Base-by-base conservation (phyloP, 164 flowering plant genomes). In the Taxillus chinensis region DNA sequence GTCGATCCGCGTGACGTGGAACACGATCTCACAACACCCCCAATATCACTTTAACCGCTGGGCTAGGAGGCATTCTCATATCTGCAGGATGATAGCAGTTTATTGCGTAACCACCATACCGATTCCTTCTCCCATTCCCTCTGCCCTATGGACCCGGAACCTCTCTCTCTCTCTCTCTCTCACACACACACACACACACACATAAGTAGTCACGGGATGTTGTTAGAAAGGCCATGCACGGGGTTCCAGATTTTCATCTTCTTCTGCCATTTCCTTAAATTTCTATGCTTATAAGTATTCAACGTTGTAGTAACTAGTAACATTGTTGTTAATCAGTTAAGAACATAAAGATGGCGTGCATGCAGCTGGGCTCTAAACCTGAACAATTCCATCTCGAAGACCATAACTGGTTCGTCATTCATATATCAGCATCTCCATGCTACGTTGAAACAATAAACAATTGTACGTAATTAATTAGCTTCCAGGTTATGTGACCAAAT, bases 341-440 rank as follows among this genome's bases (percentile, higher is more conserved):
- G 27, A 27, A 48, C 10, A 5, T 43, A 43, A 1, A 5, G 51
- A 82, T 80, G 86, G 84, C 84, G 0, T 74, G 13, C 70, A 61
- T 82, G 80, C 75, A 57, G 64, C 65, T 82, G 45, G 86, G 86
- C 49, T 66, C 84, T 4, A 82, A 82, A 70, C 55, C 86, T 38
- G 86, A 80, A 59, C 73, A 69, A 9, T 82, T 82, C 58, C 79
- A 71, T 56, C 79, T 65, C 3, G 78, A 78, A 16, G 86, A 77
- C 64, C 76, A 76, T 15, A 64, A 79, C 37, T 78, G 83, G 86
- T 82, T 68, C 46, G 62, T 55, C 12, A 45, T 6, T 39, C 55
- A 54, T 43, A 13, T 11, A 38, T 65, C 27, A 27, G 27, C 27
- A 27, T 27, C 27, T 27, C 27, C 27, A 27, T 27, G 27, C 27